phyloP scores from a whole-genome alignment of 768 basidiomycete species.

The Coprinellus aureogranulatus region DNA sequence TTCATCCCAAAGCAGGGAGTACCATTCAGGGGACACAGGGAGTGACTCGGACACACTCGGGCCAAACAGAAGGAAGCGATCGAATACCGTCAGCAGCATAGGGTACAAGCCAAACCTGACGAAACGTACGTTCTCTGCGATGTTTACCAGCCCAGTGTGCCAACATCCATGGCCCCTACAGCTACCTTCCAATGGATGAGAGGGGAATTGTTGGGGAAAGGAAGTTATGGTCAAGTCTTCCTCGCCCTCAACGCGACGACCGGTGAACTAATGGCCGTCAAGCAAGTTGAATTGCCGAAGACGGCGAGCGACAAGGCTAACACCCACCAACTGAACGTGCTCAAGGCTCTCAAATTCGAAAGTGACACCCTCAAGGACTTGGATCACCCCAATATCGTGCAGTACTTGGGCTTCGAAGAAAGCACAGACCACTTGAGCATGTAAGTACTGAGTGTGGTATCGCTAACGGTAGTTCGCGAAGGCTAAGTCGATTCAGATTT shows the following conservation, averaged over 20 bases:
- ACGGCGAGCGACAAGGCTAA: constrained; percentile 70
- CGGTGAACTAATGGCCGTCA: constrained; percentile 93
- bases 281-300: constrained; percentile 87
- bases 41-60: neutral
- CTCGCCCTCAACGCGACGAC: constrained; percentile 85
- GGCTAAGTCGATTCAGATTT: constrained; percentile 56
- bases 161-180: constrained; percentile 17
- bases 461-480: too few relatives aligned
- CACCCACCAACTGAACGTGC: constrained; percentile 60
- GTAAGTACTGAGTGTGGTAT: too few relatives aligned
- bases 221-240: constrained; percentile 93
- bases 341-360: constrained; percentile 83
- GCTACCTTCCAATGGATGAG: constrained; percentile 90
- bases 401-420: constrained; percentile 94
- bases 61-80: neutral
- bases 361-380: constrained; percentile 93
- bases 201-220: constrained; percentile 89
- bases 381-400: constrained; percentile 96
- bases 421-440: constrained; percentile 87
- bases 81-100: neutral
- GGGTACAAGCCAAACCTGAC: constrained; percentile 6
- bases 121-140: constrained; percentile 2
- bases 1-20: neutral
- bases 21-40: neutral
- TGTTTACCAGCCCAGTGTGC: constrained; percentile 10